Evolutionary conservation across 2,329 filamentous ascomycete genomes (phyloP).

Genomic region (Xylaria sp.): DNA sequence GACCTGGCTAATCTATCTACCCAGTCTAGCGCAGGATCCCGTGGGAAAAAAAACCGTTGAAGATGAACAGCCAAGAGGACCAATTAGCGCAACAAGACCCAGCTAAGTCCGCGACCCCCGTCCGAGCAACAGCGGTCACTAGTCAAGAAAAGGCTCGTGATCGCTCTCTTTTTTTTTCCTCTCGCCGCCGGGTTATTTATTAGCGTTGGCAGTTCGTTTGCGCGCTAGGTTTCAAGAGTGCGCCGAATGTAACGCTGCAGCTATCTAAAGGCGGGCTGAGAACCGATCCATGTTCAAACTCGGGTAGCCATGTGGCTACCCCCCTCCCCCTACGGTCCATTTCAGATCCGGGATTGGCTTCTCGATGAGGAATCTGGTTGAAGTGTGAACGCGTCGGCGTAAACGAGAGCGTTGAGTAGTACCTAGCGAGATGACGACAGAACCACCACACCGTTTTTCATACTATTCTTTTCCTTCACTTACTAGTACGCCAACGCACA

Average conservation of each 20-base stretch:
- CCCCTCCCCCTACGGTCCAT: conserved; percentile 19
- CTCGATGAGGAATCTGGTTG: conserved; percentile 36
- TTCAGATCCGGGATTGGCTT: conserved; percentile 31
- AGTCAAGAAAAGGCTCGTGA: conserved; percentile 11
- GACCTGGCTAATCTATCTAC: not conserved
- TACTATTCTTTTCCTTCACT: not conserved
- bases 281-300: conserved; percentile 33
- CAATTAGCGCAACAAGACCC: not conserved
- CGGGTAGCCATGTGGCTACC: conserved; percentile 38
- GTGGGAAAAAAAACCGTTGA: not conserved
- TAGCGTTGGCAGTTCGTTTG: conserved; percentile 20
- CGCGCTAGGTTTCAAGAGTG: conserved; percentile 31
- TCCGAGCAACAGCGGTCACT: not conserved
- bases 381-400: conserved; percentile 16
- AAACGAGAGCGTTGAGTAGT: conserved; percentile 10
- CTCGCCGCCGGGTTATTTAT: conserved; percentile 17
- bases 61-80: not conserved
- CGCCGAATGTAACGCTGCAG: conserved; percentile 37
- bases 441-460: conserved; percentile 21
- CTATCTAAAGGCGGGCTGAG: conserved; percentile 27
- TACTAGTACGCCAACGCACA: conserved; percentile 10
- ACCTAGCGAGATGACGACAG: conserved; percentile 25
- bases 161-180: not conserved
- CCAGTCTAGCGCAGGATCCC: not conserved
- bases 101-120: not conserved